Evolutionary conservation across 768 basidiomycete species (phyloP).

Genomic region (Lepiota venenata): DNA sequence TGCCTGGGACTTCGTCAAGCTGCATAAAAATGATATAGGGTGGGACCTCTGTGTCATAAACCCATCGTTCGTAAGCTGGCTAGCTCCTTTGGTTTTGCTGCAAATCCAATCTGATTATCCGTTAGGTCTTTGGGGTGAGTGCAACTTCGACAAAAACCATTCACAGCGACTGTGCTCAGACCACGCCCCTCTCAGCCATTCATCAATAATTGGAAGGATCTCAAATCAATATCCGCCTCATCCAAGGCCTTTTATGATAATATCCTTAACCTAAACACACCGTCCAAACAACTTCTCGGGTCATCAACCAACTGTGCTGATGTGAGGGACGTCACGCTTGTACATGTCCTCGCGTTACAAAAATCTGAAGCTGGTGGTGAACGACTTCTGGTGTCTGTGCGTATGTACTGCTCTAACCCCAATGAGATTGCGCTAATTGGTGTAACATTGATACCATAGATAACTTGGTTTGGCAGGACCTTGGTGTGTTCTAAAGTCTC

Average conservation of each 20-base stretch:
- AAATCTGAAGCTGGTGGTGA: constrained; percentile 49
- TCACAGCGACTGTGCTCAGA: not conserved
- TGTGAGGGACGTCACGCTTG: constrained; percentile 53
- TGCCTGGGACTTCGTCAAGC: constrained; percentile 36
- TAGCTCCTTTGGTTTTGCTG: not conserved
- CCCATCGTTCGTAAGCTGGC: constrained; percentile 43
- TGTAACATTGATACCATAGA: constrained; percentile 9
- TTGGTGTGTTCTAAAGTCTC: constrained; percentile 18
- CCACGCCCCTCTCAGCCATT: not conserved
- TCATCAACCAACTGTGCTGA: constrained; percentile 32
- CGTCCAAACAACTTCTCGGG: constrained; percentile 32
- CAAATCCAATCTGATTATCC: too few relatives aligned
- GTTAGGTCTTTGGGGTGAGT: too few relatives aligned
- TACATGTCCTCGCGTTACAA: constrained; percentile 49
- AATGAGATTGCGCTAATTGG: too few relatives aligned
- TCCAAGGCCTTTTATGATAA: not conserved
- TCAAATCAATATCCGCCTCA: not conserved
- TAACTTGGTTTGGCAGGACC: constrained; percentile 27
- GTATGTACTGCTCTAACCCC: constrained; percentile 13
- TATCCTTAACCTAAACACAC: constrained; percentile 25
- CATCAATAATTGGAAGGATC: constrained; percentile 16
- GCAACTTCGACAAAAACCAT: too few relatives aligned
- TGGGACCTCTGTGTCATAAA: constrained; percentile 53
- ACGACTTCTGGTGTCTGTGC: constrained; percentile 46
- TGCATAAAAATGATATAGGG: constrained; percentile 34